Base-by-base conservation (phyloP, 23 red algal species). In the Cyanidium caldarium region DNA sequence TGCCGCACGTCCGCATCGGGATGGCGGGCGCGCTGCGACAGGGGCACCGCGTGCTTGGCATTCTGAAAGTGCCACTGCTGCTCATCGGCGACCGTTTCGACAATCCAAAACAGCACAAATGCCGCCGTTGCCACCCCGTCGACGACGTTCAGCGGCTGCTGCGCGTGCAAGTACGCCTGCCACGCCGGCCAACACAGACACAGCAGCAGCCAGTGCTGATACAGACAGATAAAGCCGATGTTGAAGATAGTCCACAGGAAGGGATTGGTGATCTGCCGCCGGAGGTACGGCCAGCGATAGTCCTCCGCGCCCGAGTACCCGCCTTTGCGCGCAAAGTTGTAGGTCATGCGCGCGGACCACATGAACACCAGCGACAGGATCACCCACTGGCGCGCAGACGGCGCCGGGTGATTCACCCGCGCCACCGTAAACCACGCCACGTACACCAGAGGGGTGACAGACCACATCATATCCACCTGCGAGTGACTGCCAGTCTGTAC, bases 311-410 rank as follows among this genome's bases (percentile, higher is more conserved):
- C 37, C 2, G 33, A 68, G 35, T 68, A 68, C 17, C 65, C 65
- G 2, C 65, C 65, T 20, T 68, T 68, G 65, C 33, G 33, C 17
- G 65, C 65, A 20, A 39, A 68, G 20, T 68, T 68, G 65, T 68
- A 68, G 15, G 65, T 68, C 65, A 68, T 37, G 7, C 65, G 65
- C 20, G 37, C 12, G 15, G 34, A 37, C 65, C 65, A 68, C 65
- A 37, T 37, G 30, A 40, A 16, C 25, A 37, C 65, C 3, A 68
- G 65, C 65, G 37, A 7, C 2, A 26, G 3, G 12, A 65, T 65
- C 34, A 68, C 35, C 65, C 10, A 15, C 30, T 21, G 37, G 5
- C 29, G 65, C 35, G 29, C 12, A 40, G 33, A 12, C 34, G 40
- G 12, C 40, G 12, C 40, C 40, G 40, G 17, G 17, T 10, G 10